Evolutionary conservation across 2,329 filamentous ascomycete species (phyloP).

Genomic region (Colletotrichum navitas): DNA sequence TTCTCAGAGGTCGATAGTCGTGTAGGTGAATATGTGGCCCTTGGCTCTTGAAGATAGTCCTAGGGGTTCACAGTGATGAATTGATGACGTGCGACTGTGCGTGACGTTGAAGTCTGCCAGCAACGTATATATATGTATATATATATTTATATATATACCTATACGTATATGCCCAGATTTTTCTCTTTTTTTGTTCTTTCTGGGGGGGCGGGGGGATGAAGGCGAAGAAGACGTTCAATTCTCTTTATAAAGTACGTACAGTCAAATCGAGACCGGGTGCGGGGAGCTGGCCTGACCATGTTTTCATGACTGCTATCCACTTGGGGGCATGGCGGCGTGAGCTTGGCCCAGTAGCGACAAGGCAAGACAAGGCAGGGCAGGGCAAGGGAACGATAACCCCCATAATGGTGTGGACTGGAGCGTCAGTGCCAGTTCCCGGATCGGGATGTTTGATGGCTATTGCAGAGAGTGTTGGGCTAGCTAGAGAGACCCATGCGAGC

Average conservation of each 20-base stretch:
- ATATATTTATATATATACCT: neutral
- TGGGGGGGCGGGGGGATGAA: neutral
- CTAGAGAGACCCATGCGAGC: neutral
- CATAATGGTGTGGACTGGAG: neutral
- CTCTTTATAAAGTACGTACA: neutral
- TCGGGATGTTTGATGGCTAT: neutral
- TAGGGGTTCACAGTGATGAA: neutral
- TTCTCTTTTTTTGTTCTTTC: too few species aligned
- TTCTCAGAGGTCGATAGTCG: neutral
- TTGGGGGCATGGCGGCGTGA: neutral
- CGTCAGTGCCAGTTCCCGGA: conserved; percentile 4
- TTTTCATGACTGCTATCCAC: neutral
- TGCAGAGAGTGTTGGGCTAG: neutral
- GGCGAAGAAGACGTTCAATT: neutral
- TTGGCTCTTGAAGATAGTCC: neutral
- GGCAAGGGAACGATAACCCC: neutral
- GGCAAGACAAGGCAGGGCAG: neutral
- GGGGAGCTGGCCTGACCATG: neutral
- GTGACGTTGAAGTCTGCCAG: neutral
- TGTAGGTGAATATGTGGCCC: neutral
- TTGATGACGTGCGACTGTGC: neutral
- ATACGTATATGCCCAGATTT: neutral
- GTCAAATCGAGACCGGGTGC: neutral
- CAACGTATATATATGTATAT: neutral
- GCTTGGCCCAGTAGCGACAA: neutral